Base-by-base conservation (phyloP, 805 yeast species). In the Wickerhamiella kurtzmanii region DNA sequence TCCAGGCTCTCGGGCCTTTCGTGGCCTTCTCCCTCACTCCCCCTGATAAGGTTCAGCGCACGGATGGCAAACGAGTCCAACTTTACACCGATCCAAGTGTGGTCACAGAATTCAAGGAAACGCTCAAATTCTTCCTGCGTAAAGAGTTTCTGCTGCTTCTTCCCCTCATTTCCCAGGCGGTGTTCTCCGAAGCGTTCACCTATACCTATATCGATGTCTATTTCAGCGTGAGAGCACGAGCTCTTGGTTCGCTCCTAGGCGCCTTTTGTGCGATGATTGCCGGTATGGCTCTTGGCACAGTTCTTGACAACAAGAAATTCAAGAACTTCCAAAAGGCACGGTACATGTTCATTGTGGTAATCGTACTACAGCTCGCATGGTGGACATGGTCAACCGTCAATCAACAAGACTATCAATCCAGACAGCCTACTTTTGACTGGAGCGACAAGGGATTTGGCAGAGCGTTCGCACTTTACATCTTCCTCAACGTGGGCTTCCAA, bases 191-290 rank as follows among this genome's bases (percentile, higher is more conserved):
- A 35, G 40, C 53, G 3, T 44, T 48, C 38, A 45, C 35, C 18
- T 44, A 28, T 47, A 50, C 53, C 15, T 50, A 50, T 39, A 35
- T 48, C 20, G 53, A 42, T 22, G 71, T 68, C 32, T 66, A 73
- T 48, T 76, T 76, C 60, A 71, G 69, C 52, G 60, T 75, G 44
- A 65, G 79, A 58, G 73, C 81, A 13, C 68, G 81, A 52, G 72
- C 80, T 3, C 68, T 76, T 53, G 76, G 76, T 60, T 28, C 67
- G 66, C 44, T 69, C 71, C 60, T 72, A 41, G 60, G 73, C 43
- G 80, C 76, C 59, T 73, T 76, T 73, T 39, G 73, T 48, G 80
- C 79, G 35, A 72, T 79, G 41, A 58, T 65, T n/a, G 39, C 67
- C 21, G 63, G 75, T 40, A 76, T 42, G 3, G 3, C 44, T 1